Base-by-base conservation (phyloP, 768 basidiomycete species). In the Fomitopsis pulvina region DNA sequence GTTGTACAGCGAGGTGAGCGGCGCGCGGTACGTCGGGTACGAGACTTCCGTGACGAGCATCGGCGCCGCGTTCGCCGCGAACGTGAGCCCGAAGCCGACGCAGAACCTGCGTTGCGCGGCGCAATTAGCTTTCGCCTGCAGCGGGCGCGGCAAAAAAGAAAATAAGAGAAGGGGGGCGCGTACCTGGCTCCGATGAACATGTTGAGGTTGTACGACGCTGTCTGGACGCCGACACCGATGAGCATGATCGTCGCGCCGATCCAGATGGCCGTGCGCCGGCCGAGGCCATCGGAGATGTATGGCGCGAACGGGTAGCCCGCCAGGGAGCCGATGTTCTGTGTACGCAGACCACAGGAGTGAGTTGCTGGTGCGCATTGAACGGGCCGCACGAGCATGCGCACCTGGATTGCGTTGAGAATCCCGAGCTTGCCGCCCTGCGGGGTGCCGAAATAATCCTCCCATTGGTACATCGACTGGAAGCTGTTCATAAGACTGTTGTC, bases 41-140 rank as follows among this genome's bases (percentile, higher is more conserved):
- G 90, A 76, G n/a, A 92, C 68, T 67, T 93, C 91, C 43, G 88
- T 85, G 49, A 92, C 81, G 68, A 92, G 68, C 74, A 92, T 77
- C 10, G 91, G 89, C 10, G 90, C 87, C 45, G 87, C 49, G 58
- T 80, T 83, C 20, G 78, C 79, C 26, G 41, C 68, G 51, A 76
- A 71, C 4, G 67, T 64, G 37, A 69, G 64, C 21, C 73, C 72
- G 52, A 76, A 73, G 9, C 73, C 74, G 45, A 74, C 66, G 54
- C 67, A 50, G 54, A 70, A 68, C 48, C 67, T 66, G 11, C 10
- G 21, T 16, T 25, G 40, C 22, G 39, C 26, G 9, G 24, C 32
- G n/a, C 27, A 10, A 42, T 48, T 47, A 55, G 45, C 45, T 46
- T 34, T 20, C 29, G 34, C 22, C 29, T 12, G 30, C 40, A 52